Percentiles rank a stretch among this genome's conserved stretches.
phyloP scores from a whole-genome alignment of 2,329 filamentous ascomycete species.

The Colletotrichum destructivum region DNA sequence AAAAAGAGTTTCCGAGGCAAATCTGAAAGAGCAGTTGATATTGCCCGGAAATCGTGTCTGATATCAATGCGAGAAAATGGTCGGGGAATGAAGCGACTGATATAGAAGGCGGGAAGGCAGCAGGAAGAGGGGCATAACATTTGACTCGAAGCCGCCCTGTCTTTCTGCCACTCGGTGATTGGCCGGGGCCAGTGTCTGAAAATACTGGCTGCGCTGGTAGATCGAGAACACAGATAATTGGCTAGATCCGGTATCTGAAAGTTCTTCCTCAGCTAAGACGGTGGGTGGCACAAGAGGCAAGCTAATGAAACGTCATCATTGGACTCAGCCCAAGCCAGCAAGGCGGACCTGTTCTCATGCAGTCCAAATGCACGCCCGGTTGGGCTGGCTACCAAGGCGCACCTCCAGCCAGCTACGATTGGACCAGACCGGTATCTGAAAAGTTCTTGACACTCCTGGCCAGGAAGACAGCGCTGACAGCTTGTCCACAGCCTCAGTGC shows the following conservation, averaged over 20 bases:
- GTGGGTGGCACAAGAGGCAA: background rate
- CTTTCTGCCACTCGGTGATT: background rate
- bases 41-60: background rate
- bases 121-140: background rate
- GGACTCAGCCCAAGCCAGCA: background rate
- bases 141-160: background rate
- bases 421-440: conserved; percentile 5
- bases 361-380: background rate
- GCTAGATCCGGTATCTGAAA: conserved; percentile 1
- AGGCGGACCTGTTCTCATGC: background rate
- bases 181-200: conserved; percentile 16
- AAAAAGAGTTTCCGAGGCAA: background rate
- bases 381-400: background rate
- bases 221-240: background rate
- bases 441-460: background rate
- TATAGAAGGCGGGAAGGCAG: background rate
- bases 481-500: background rate
- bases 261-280: background rate
- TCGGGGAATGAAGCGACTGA: background rate
- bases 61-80: background rate
- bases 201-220: background rate
- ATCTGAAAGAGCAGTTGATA: background rate
- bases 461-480: background rate
- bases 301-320: background rate
- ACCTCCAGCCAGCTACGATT: background rate